phyloP scores from a whole-genome alignment of 2,329 filamentous ascomycete species.

The Coniochaeta sp. region DNA sequence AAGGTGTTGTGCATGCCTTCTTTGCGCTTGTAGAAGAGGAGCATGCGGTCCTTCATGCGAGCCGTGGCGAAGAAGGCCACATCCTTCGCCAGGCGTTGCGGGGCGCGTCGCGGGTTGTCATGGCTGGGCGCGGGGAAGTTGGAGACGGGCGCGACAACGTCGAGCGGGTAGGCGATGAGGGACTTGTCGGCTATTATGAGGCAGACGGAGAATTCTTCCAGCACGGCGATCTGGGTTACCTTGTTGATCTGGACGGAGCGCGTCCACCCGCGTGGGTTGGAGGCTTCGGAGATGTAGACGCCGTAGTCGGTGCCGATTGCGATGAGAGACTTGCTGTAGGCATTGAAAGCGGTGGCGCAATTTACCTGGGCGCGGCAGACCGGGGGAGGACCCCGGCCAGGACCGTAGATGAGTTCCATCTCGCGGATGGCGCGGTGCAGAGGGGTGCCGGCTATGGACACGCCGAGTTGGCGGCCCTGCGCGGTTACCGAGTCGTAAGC shows the following conservation, averaged over 20 bases:
- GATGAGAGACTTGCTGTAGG: slow-evolving; percentile 77
- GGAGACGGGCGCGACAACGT: slow-evolving; percentile 64
- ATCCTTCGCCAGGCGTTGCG: slow-evolving; percentile 86
- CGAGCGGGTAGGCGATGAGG: slow-evolving; percentile 87
- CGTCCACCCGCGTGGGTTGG: slow-evolving; percentile 85
- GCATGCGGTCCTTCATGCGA: slow-evolving; percentile 90
- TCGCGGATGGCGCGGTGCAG: slow-evolving; percentile 86
- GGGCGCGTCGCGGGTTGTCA: slow-evolving; percentile 76
- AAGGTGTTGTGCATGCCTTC: slow-evolving; percentile 90
- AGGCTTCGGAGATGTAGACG: slow-evolving; percentile 81
- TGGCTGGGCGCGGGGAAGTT: slow-evolving; percentile 54
- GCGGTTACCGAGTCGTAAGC: slow-evolving; percentile 62
- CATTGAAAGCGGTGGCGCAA: slow-evolving; percentile 84
- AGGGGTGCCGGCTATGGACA: slow-evolving; percentile 84
- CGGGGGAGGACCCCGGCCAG: slow-evolving; percentile 62
- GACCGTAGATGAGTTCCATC: slow-evolving; percentile 71
- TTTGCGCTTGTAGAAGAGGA: slow-evolving; percentile 96
- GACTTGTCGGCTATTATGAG: slow-evolving; percentile 87
- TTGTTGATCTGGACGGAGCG: slow-evolving; percentile 70
- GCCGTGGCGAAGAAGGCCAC: slow-evolving; percentile 96
- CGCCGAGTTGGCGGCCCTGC: slow-evolving; percentile 53
- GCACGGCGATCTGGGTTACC: slow-evolving; percentile 87
- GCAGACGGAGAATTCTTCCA: slow-evolving; percentile 93
- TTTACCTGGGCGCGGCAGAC: slow-evolving; percentile 85
- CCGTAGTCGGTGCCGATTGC: slow-evolving; percentile 94